Evolutionary conservation across 164 flowering plant genomes (phyloP).

Genomic region (Berberis vulgaris): DNA sequence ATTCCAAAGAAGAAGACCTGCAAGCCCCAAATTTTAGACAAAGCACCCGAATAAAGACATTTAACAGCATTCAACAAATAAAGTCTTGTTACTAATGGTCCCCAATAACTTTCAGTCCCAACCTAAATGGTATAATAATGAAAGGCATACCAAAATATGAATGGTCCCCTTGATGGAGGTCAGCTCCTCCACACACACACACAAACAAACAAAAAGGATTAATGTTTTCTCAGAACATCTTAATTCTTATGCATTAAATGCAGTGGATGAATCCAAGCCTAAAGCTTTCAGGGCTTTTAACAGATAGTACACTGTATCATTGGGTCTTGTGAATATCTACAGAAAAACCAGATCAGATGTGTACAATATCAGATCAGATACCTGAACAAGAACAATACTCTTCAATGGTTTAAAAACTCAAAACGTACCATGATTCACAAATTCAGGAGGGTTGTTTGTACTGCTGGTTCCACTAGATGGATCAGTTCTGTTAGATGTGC

Average conservation of each 20-base stretch:
- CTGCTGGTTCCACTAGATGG: slow-evolving; percentile 27
- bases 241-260: too few relatives aligned
- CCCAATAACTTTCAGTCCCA: too few relatives aligned
- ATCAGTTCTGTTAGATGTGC: slow-evolving; percentile 42
- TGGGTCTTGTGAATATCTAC: not conserved
- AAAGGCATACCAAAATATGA: too few relatives aligned
- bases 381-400: too few relatives aligned
- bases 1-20: slow-evolving; percentile 66
- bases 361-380: too few relatives aligned
- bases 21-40: slow-evolving; percentile 5
- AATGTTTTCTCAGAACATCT: too few relatives aligned
- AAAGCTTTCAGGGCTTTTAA: not conserved
- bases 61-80: not conserved
- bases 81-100: too few relatives aligned
- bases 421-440: slow-evolving; percentile 64
- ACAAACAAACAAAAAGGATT: not conserved
- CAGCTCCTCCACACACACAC: too few relatives aligned
- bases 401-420: not conserved
- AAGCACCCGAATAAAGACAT: not conserved
- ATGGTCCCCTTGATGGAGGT: too few relatives aligned
- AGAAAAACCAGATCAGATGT: too few relatives aligned
- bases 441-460: slow-evolving; percentile 42
- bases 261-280: too few relatives aligned
- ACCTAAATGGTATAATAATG: too few relatives aligned
- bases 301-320: not conserved